A percentile compares a stretch with the other conserved stretches of the same genome.
These are phyloP conservation scores for Powellomyces hirtus DNA, from an alignment of 192 early-diverging fungal genomes.

Conservation along the genomic window DNA sequence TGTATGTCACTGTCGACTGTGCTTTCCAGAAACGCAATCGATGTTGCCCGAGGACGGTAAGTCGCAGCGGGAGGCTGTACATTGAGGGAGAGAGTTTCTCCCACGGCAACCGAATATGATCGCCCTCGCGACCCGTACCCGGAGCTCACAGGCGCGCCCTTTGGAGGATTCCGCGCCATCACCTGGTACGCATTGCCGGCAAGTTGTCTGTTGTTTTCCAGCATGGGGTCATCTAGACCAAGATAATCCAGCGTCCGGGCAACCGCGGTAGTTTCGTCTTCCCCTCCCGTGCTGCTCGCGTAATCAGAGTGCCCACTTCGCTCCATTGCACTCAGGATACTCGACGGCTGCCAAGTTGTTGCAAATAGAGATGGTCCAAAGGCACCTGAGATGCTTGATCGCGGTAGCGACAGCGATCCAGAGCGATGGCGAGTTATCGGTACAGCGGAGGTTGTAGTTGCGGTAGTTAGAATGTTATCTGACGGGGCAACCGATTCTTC, in stretches of 20 bases:
- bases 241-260: constrained; percentile 68
- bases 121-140: constrained; percentile 9
- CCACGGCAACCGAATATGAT: constrained; percentile 32
- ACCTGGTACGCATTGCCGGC: not conserved
- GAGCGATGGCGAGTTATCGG: constrained; percentile 40
- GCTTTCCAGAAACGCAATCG: constrained; percentile 39
- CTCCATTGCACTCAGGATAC: constrained; percentile 21
- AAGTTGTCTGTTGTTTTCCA: constrained; percentile 9
- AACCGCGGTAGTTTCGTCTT: constrained; percentile 57
- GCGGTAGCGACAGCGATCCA: constrained; percentile 44
- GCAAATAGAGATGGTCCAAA: constrained; percentile 63
- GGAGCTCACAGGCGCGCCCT: not conserved
- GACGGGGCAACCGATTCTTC: constrained; percentile 11
- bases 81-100: constrained; percentile 8
- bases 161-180: not conserved
- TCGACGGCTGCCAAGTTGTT: constrained; percentile 53
- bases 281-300: constrained; percentile 28
- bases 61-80: constrained; percentile 3
- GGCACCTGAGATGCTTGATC: constrained; percentile 46
- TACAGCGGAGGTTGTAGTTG: not conserved
- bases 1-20: constrained; percentile 20
- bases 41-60: constrained; percentile 31
- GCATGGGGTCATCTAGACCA: constrained; percentile 59
- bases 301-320: not conserved
- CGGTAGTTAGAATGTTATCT: not conserved